Base-by-base conservation (phyloP, 164 flowering plant species). In the Magnolia kwangsiensis region DNA sequence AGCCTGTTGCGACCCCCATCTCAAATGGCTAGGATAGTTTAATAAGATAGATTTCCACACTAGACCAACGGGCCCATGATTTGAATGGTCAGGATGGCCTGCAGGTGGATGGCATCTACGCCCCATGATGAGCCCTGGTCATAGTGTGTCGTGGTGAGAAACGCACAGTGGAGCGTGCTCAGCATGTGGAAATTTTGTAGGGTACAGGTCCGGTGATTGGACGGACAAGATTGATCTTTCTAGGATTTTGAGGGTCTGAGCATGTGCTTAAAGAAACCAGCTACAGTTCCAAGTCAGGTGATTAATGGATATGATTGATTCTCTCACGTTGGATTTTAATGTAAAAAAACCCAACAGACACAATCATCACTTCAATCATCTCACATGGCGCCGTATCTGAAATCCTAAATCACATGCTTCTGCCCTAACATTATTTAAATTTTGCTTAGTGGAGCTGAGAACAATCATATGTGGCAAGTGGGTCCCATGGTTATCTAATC, bases 301-400 rank as follows among this genome's bases (percentile, higher is more conserved):
- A 37, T 37, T 37, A 0, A 37, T 5, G 45, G 45, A 37, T 37
- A 37, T 37, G 45, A 37, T 37, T 37, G 6, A 37, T 49, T 49
- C 61, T 55, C 8, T 20, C 67, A 21, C 4, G 67, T 18, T 4
- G 67, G 67, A 29, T 64, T 64, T 64, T 20, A 64, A 64, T 2
- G 67, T 5, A 64, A 64, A 11, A 64, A 64, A 21, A 64, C 7
- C 19, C 67, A 19, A 64, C 16, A 55, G 67, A 64, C 4, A 14
- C 61, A 64, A 64, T 64, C 23, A n/a, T 21, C 67, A n/a, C 21
- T 69, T 3, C 71, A 69, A 69, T 69, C 71, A 66, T 13, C 69
- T 66, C 29, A 66, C 45, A 2, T 24, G 69, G 13, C 13, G 29
- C 69, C 5, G 31, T 24, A 21, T 23, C 69, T 66, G 45, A 66